These are phyloP conservation scores for Pseudocercospora ulei DNA, from an alignment of 2,329 filamentous ascomycete species.

Conservation along the genomic window DNA sequence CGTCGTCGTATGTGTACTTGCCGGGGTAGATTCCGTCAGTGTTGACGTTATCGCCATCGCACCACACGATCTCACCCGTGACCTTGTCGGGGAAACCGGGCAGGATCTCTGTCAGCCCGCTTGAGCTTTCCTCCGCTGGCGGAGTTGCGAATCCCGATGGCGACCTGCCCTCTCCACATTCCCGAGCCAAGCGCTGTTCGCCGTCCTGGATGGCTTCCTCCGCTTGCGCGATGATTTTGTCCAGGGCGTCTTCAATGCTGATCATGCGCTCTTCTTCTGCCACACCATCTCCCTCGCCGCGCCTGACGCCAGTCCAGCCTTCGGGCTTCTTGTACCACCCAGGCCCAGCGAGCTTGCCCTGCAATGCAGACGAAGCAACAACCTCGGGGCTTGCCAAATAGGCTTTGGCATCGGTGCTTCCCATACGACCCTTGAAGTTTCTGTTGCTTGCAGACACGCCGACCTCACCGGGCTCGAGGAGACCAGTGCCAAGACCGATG, in stretches of 20 bases:
- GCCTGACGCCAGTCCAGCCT: conserved; percentile 55
- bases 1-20: conserved; percentile 86
- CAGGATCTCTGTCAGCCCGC: conserved; percentile 56
- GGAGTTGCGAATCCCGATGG: conserved; percentile 24
- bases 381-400: conserved; percentile 86
- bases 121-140: conserved; percentile 25
- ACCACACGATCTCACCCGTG: conserved; percentile 77
- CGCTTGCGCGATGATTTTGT: conserved; percentile 59
- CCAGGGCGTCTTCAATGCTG: conserved; percentile 59
- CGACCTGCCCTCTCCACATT: conserved; percentile 27
- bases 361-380: conserved; percentile 77
- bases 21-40: conserved; percentile 90
- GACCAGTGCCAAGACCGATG: conserved; percentile 71
- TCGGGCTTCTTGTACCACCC: conserved; percentile 67
- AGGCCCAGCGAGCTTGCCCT: conserved; percentile 62
- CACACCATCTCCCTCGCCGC: conserved; percentile 62
- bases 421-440: conserved; percentile 90
- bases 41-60: conserved; percentile 76
- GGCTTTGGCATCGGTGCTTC: conserved; percentile 64
- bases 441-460: conserved; percentile 76
- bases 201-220: conserved; percentile 52
- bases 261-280: conserved; percentile 54
- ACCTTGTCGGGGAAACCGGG: conserved; percentile 80
- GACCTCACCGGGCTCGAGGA: conserved; percentile 75
- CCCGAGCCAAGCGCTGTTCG: conserved; percentile 40